phyloP scores from a whole-genome alignment of 164 flowering plant genomes.

The Saururus chinensis region DNA sequence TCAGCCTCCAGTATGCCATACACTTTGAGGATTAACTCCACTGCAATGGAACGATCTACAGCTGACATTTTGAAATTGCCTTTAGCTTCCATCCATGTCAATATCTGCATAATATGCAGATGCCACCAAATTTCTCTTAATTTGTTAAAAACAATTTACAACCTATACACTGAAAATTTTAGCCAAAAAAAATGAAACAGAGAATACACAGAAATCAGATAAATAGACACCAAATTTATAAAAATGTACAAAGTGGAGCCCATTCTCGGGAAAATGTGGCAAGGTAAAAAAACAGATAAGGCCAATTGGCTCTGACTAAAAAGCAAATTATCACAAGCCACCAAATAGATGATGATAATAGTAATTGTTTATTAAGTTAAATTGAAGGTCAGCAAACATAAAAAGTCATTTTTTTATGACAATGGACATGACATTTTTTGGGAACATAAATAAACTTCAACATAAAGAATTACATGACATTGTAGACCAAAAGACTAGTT shows the following conservation, averaged over 20 bases:
- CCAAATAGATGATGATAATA: too few relatives aligned
- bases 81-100: constrained; percentile 19
- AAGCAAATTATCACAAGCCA: background rate
- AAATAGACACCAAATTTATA: background rate
- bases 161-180: background rate
- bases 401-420: too few relatives aligned
- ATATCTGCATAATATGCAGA: constrained; percentile 14
- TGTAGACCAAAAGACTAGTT: background rate
- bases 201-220: background rate
- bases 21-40: constrained; percentile 35
- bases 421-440: too few relatives aligned
- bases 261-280: background rate
- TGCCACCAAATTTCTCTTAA: constrained; percentile 1
- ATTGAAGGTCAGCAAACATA: too few relatives aligned
- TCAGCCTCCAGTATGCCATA: constrained; percentile 29
- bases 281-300: background rate
- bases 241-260: background rate
- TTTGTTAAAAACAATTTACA: background rate
- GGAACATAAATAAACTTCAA: too few relatives aligned
- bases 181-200: too few relatives aligned
- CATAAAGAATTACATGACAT: background rate
- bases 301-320: background rate
- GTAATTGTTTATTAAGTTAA: too few relatives aligned
- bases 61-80: constrained; percentile 20
- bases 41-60: constrained; percentile 26